Evolutionary conservation across 108 stramenopile species (phyloP).

Genomic region (Fistulifera solaris): DNA sequence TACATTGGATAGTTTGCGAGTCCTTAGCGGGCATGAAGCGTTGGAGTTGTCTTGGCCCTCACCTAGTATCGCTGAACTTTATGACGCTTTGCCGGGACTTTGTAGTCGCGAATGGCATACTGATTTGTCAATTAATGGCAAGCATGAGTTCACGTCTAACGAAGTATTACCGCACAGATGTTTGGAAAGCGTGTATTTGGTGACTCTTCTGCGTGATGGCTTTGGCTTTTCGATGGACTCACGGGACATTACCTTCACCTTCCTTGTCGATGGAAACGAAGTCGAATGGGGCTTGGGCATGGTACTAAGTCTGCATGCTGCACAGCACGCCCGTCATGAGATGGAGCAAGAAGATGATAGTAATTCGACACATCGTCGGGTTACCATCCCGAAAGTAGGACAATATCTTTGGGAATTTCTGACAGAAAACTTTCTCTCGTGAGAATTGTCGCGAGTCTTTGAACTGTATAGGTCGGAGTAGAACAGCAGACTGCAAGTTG

Average conservation of each 20-base stretch:
- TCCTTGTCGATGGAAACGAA: conserved; percentile 76
- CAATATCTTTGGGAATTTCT: too few relatives aligned
- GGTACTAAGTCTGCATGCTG: conserved; percentile 33
- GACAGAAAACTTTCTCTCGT: too few relatives aligned
- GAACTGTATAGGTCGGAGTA: too few relatives aligned
- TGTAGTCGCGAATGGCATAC: conserved; percentile 70
- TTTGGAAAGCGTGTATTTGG: conserved; percentile 83
- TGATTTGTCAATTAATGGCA: conserved; percentile 59
- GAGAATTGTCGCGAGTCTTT: too few relatives aligned
- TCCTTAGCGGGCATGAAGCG: conserved; percentile 51
- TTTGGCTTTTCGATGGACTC: conserved; percentile 78
- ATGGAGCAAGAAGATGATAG: too few relatives aligned
- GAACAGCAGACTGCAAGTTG: too few relatives aligned
- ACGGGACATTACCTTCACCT: conserved; percentile 79
- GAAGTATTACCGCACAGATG: conserved; percentile 81
- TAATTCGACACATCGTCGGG: too few relatives aligned
- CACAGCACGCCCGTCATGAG: background rate
- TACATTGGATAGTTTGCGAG: conserved; percentile 82
- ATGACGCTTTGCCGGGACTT: conserved; percentile 68
- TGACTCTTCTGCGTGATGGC: conserved; percentile 78
- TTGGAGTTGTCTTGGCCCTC: conserved; percentile 69
- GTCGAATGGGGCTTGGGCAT: conserved; percentile 87
- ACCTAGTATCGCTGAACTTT: conserved; percentile 69
- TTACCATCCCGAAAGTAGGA: too few relatives aligned
- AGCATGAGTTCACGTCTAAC: conserved; percentile 61